These are phyloP conservation scores for Xylona heveae DNA, from an alignment of 495 filamentous ascomycete species.

Conservation along the genomic window DNA sequence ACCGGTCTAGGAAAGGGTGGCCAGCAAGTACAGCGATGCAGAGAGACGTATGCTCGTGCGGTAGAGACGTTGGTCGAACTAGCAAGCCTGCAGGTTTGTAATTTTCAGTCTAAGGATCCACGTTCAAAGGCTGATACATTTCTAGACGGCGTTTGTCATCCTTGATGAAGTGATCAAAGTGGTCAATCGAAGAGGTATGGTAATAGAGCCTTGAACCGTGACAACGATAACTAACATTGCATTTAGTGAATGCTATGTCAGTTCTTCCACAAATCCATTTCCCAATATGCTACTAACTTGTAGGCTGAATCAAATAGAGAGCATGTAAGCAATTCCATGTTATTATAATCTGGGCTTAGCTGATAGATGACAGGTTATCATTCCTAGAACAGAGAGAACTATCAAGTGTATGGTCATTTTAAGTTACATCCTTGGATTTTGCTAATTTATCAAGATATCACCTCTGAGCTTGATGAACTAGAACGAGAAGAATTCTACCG, in stretches of 20 bases:
- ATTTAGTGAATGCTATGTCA: constrained; percentile 80
- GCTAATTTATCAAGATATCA: constrained; percentile 48
- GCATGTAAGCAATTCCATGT: constrained; percentile 5
- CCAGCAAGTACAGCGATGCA: constrained; percentile 84
- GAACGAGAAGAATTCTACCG: constrained; percentile 98
- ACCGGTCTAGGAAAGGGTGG: constrained; percentile 94
- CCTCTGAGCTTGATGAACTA: constrained; percentile 92
- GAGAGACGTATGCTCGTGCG: constrained; percentile 93
- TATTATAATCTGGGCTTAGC: constrained; percentile 26
- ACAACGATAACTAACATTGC: constrained; percentile 10
- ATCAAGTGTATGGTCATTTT: constrained; percentile 82
- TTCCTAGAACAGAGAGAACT: constrained; percentile 92
- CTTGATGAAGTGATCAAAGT: constrained; percentile 98
- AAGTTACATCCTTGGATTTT: too few species aligned
- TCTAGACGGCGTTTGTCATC: constrained; percentile 85
- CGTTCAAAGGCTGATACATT: neutral
- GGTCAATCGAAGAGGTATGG: constrained; percentile 76
- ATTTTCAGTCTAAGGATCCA: neutral
- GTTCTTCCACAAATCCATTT: constrained; percentile 10
- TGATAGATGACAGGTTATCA: constrained; percentile 54
- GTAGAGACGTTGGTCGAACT: constrained; percentile 95
- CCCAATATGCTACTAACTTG: constrained; percentile 2
- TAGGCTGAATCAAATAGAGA: constrained; percentile 5
- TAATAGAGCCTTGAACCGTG: neutral
- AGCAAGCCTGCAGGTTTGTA: constrained; percentile 62